phyloP scores from a whole-genome alignment of 805 yeast species.

The Yamadazyma scolyti region DNA sequence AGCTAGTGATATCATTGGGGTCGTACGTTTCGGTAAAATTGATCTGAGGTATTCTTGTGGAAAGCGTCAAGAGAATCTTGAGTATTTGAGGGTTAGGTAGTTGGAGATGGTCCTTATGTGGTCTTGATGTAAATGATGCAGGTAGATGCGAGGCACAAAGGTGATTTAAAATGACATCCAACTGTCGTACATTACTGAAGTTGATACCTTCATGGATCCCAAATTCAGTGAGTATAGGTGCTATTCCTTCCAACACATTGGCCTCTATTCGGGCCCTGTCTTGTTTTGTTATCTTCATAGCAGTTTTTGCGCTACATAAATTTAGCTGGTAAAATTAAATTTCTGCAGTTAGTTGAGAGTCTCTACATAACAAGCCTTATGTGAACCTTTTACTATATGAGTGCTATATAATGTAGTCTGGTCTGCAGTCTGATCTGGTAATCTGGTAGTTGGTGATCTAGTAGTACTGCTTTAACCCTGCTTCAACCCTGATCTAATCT shows the following conservation, averaged over 20 bases:
- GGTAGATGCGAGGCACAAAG: no score
- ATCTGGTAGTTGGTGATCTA: no score
- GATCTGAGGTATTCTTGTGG: slow-evolving; percentile 21
- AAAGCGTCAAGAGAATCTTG: slow-evolving; percentile 26
- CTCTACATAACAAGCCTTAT: no score
- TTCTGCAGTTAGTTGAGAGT: no score
- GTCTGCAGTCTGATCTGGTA: no score
- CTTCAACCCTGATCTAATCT: no score
- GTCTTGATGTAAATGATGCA: background rate
- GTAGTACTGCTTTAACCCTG: no score
- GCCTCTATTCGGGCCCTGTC: background rate
- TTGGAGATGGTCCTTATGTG: background rate
- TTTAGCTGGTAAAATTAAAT: no score
- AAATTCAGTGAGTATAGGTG: background rate
- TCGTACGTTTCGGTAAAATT: slow-evolving; percentile 17
- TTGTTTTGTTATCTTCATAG: no score
- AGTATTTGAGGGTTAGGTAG: slow-evolving; percentile 3
- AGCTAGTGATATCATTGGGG: background rate
- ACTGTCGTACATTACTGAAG: slow-evolving; percentile 4
- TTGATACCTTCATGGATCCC: slow-evolving; percentile 5
- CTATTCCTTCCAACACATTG: background rate
- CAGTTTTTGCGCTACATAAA: no score
- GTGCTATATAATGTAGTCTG: no score
- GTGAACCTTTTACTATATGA: no score
- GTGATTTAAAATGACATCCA: slow-evolving; percentile 8